phyloP scores from a whole-genome alignment of 2,329 filamentous ascomycete species.

The Ambrosiella xylebori region DNA sequence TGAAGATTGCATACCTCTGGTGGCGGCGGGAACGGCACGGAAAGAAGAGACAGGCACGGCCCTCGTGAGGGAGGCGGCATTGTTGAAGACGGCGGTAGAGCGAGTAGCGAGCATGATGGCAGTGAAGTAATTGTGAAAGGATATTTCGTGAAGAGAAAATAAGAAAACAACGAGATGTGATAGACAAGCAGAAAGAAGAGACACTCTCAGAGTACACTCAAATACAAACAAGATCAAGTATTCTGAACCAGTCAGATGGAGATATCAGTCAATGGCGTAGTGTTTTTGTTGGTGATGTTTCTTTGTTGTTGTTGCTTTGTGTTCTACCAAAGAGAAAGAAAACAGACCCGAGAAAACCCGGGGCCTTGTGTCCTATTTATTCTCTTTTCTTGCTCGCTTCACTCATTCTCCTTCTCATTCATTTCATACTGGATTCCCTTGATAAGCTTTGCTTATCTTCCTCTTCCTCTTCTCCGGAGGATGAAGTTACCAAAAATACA shows the following conservation, averaged over 20 bases:
- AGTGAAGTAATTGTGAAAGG: neutral
- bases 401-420: too few relatives aligned
- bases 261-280: neutral
- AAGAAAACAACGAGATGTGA: neutral
- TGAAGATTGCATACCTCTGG: neutral
- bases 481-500: too few relatives aligned
- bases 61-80: neutral
- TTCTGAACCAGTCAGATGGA: conserved; percentile 2
- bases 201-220: neutral
- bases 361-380: too few relatives aligned
- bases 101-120: conserved; percentile 9
- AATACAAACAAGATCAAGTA: neutral
- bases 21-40: conserved; percentile 1
- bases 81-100: conserved; percentile 5
- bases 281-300: neutral
- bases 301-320: too few relatives aligned
- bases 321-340: neutral
- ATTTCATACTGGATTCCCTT: too few relatives aligned
- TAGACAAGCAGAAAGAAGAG: neutral
- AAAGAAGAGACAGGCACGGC: neutral
- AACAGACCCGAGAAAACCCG: too few relatives aligned
- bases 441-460: too few relatives aligned
- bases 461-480: too few relatives aligned
- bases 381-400: too few relatives aligned
- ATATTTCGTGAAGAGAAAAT: neutral